Evolutionary conservation across 139 green algal genomes (phyloP), one percentile per base, ranked within the genome.

Genomic region (Picochlorum costavermella): DNA sequence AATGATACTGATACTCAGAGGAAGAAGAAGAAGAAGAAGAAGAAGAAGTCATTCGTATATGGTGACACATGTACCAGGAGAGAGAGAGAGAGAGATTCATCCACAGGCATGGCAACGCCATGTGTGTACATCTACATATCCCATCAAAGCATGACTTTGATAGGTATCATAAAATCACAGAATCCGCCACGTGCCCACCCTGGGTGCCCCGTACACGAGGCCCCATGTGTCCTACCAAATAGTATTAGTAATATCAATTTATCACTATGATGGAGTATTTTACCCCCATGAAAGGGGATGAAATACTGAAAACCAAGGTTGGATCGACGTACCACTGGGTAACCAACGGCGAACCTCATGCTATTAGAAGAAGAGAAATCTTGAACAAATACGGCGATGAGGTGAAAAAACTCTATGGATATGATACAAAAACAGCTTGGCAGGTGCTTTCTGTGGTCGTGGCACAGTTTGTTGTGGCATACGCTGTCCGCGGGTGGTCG

Each of bases 391-490:
- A 90, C 70, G 80, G 80, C 16, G 57, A 69, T 11, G 25, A 90
- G 64, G 73, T 90, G 25, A 50, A 72, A 14, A 75, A 76, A 57
- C 73, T 90, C 11, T 90, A 85, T 37, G 80, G 80, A 23, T 79
- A 84, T 49, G 84, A 90, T 64, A 56, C 64, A 33, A 65, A 37
- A 13, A 84, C 75, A 12, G 73, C 72, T 11, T 69, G 53, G 9
- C 70, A 83, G 78, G 78, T 84, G 5, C 9, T 81, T 0, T 61
- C 63, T 2, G 83, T 89, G 3, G 64, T 80, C 31, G 8, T 56
- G 5, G 20, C 75, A 13, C 80, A 89, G 64, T 50, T 83, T 4
- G n/a, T 55, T n/a, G 74, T 82, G 64, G 75, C 82, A 5, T 84
- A 56, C 2, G 20, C 37, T 8, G 69, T 86, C 31, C 68, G 69